Conservation (phyloP, 768 basidiomycete genomes). For the Obba rivulosa region DNA sequence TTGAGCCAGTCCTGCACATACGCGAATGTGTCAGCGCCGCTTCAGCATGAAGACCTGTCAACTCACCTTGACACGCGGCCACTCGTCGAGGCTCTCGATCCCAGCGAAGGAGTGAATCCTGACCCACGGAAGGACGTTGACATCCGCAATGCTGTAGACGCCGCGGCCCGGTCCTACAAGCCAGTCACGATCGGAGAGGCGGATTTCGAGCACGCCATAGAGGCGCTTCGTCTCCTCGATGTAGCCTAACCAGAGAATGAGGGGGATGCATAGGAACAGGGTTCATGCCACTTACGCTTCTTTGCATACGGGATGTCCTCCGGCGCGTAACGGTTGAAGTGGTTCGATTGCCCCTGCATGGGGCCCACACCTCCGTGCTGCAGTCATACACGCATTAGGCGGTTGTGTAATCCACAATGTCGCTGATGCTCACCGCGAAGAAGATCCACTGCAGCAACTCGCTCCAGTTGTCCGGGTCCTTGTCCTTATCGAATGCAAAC, state of each 20-base stretch:
- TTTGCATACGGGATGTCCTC: slow-evolving; percentile 68
- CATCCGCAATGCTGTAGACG: slow-evolving; percentile 65
- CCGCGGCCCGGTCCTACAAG: slow-evolving; percentile 73
- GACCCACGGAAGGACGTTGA: slow-evolving; percentile 68
- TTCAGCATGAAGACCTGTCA: not conserved
- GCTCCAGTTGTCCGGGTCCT: slow-evolving; percentile 54
- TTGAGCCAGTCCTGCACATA: slow-evolving; percentile 36
- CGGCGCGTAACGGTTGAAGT: slow-evolving; percentile 61
- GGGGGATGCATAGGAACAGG: too few relatives aligned
- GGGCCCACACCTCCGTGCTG: slow-evolving; percentile 80
- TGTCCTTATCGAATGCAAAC: slow-evolving; percentile 56
- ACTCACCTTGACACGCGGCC: slow-evolving; percentile 54
- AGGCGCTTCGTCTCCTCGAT: slow-evolving; percentile 77
- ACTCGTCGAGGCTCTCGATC: slow-evolving; percentile 53
- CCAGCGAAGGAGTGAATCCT: slow-evolving; percentile 40
- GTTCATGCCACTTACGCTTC: slow-evolving; percentile 39
- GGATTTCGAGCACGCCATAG: slow-evolving; percentile 77
- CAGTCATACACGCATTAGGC: not conserved
- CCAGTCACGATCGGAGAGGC: slow-evolving; percentile 67
- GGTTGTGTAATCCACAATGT: not conserved
- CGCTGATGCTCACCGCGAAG: slow-evolving; percentile 50
- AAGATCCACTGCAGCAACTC: slow-evolving; percentile 85
- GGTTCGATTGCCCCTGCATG: slow-evolving; percentile 81
- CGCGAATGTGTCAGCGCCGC: not conserved
- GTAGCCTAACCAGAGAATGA: slow-evolving; percentile 47